phyloP scores from a whole-genome alignment of 2,329 filamentous ascomycete species.

The Fusarium pininemorale region DNA sequence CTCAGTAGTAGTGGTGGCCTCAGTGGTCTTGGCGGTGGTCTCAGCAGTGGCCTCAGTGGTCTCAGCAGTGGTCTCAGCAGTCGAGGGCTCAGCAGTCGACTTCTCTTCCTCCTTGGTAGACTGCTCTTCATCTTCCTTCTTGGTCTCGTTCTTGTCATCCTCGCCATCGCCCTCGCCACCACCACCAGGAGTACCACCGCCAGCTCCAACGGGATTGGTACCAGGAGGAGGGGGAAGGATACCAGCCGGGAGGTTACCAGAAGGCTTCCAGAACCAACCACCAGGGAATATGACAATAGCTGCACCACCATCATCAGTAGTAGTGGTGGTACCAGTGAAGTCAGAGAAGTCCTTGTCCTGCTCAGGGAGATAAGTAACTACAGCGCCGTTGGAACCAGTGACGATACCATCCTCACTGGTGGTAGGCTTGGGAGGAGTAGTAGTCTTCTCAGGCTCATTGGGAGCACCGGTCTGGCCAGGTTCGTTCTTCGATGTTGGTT shows the following conservation, averaged over 20 bases:
- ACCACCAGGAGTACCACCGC: not conserved
- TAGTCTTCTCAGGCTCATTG: constrained; percentile 3
- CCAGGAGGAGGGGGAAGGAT: not conserved
- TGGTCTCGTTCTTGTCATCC: not conserved
- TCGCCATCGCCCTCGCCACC: not conserved
- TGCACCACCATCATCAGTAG: constrained; percentile 7
- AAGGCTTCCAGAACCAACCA: constrained; percentile 15
- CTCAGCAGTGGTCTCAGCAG: not conserved
- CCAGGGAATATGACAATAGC: constrained; percentile 9
- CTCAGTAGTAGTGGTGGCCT: constrained; percentile 4
- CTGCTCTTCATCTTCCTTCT: constrained; percentile 1
- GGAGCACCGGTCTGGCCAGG: not conserved
- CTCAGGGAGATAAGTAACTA: constrained; percentile 2
- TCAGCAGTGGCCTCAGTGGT: not conserved
- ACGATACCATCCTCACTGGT: constrained; percentile 2
- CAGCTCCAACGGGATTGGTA: not conserved
- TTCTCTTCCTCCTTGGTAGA: not conserved
- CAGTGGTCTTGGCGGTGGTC: constrained; percentile 1
- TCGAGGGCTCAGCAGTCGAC: not conserved
- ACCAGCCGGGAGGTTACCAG: not conserved
- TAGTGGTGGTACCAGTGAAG: constrained; percentile 8
- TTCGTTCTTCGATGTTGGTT: not conserved
- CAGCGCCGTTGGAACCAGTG: constrained; percentile 2
- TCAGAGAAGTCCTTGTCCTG: constrained; percentile 10
- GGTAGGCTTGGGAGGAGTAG: not conserved